phyloP scores from a whole-genome alignment of 2,329 filamentous ascomycete genomes.

The Polychaeton citri region DNA sequence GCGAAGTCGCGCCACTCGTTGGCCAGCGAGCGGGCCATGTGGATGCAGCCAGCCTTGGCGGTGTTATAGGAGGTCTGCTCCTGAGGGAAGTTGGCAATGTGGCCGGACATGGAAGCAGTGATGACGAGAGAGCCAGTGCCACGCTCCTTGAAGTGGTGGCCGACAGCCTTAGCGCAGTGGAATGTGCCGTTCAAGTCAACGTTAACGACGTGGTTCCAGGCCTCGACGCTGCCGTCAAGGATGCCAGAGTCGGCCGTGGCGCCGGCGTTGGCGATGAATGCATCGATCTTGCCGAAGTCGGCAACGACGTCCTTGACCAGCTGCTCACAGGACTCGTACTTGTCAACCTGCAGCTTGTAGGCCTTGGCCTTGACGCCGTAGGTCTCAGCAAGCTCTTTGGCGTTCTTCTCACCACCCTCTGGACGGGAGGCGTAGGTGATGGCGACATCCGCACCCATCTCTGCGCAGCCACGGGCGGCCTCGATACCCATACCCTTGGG shows the following conservation, averaged over 20 bases:
- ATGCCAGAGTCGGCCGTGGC: slow-evolving; percentile 56
- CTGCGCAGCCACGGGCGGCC: slow-evolving; percentile 50
- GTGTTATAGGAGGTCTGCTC: slow-evolving; percentile 54
- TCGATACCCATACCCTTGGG: slow-evolving; percentile 57
- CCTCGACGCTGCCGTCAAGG: slow-evolving; percentile 55
- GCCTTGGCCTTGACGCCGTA: slow-evolving; percentile 55
- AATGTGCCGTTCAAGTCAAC: slow-evolving; percentile 79
- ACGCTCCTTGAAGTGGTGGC: slow-evolving; percentile 58
- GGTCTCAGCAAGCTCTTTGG: slow-evolving; percentile 43
- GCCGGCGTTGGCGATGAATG: slow-evolving; percentile 58
- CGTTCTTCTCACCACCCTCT: slow-evolving; percentile 52
- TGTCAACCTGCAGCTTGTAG: slow-evolving; percentile 51
- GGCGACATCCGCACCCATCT: slow-evolving; percentile 51
- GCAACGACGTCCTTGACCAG: slow-evolving; percentile 46
- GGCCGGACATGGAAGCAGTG: slow-evolving; percentile 63
- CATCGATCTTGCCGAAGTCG: slow-evolving; percentile 59
- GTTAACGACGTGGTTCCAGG: slow-evolving; percentile 65
- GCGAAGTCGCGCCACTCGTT: slow-evolving; percentile 60
- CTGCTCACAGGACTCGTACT: slow-evolving; percentile 42
- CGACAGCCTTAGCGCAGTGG: slow-evolving; percentile 80
- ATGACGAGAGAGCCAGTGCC: slow-evolving; percentile 52
- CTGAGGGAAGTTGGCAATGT: slow-evolving; percentile 72
- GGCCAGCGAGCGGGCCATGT: slow-evolving; percentile 49
- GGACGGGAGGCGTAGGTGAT: slow-evolving; percentile 54
- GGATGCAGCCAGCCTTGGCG: slow-evolving; percentile 54